phyloP scores from a whole-genome alignment of 495 filamentous ascomycete genomes.

The Cercophora scortea region DNA sequence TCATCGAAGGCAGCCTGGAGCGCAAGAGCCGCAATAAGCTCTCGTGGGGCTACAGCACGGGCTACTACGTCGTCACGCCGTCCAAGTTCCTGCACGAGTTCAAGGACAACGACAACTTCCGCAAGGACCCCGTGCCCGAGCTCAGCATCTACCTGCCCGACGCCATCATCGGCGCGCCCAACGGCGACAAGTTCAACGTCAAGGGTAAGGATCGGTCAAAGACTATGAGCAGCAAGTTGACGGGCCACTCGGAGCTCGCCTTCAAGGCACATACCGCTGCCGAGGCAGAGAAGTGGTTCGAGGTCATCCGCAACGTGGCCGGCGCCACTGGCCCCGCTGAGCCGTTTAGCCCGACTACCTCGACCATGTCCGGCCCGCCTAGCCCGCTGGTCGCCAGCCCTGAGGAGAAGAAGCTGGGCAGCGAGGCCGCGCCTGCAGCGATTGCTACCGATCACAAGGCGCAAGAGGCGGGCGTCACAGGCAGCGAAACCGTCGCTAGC shows the following conservation, averaged over 20 bases:
- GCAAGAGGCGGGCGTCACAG: constrained; percentile 17
- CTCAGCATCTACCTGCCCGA: constrained; percentile 89
- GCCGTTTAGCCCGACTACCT: constrained; percentile 1
- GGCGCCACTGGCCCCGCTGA: constrained; percentile 26
- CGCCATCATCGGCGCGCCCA: constrained; percentile 66
- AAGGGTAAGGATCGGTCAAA: constrained; percentile 79
- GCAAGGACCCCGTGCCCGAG: constrained; percentile 74
- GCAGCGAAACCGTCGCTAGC: constrained; percentile 27
- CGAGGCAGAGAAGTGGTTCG: constrained; percentile 77
- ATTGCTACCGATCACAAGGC: constrained; percentile 8
- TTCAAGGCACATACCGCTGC: constrained; percentile 62
- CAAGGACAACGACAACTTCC: constrained; percentile 82
- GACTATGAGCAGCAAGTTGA: constrained; percentile 43
- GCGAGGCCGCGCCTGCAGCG: background rate
- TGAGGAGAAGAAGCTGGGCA: constrained; percentile 7
- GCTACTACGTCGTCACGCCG: constrained; percentile 84
- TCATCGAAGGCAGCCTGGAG: constrained; percentile 82
- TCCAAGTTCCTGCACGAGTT: constrained; percentile 89
- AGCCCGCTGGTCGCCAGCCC: constrained; percentile 1
- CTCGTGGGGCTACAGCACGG: constrained; percentile 65
- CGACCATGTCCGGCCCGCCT: background rate
- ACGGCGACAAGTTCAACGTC: constrained; percentile 79
- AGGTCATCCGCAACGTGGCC: constrained; percentile 50
- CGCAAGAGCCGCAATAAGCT: constrained; percentile 74
- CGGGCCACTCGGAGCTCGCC: constrained; percentile 42